Conservation (phyloP, 2,329 filamentous ascomycete genomes). For the Myriosclerotinia scirpicola region DNA sequence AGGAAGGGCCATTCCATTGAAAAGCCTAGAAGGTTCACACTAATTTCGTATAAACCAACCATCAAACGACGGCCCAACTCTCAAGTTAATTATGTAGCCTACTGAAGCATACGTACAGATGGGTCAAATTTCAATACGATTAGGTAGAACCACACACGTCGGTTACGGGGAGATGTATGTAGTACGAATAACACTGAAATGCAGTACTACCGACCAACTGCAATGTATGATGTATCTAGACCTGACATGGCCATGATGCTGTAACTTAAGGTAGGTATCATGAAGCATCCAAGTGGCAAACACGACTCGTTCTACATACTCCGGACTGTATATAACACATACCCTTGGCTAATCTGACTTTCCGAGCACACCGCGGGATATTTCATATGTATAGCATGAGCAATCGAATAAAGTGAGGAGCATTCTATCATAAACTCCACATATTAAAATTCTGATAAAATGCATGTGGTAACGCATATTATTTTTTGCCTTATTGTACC, state of each 20-base stretch:
- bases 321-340: neutral
- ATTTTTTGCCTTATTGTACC: neutral
- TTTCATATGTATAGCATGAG: neutral
- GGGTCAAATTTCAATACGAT: constrained; percentile 2
- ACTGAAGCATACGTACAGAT: constrained; percentile 7
- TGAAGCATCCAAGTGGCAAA: constrained; percentile 18
- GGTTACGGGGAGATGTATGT: neutral
- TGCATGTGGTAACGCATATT: neutral
- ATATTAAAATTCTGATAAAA: constrained; percentile 16
- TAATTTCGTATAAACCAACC: constrained; percentile 1
- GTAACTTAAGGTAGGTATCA: constrained; percentile 7
- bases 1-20: neutral
- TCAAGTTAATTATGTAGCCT: constrained; percentile 6
- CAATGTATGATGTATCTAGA: constrained; percentile 22
- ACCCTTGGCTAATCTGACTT: constrained; percentile 1
- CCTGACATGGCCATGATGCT: constrained; percentile 6
- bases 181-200: constrained; percentile 7
- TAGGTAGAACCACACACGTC: constrained; percentile 6
- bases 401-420: neutral
- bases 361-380: neutral
- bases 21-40: constrained; percentile 5
- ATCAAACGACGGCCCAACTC: neutral
- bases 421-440: constrained; percentile 12
- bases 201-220: constrained; percentile 13
- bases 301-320: constrained; percentile 15